Evolutionary conservation across 768 basidiomycete genomes (phyloP).

Genomic region (Leucosporidium yakuticum): DNA sequence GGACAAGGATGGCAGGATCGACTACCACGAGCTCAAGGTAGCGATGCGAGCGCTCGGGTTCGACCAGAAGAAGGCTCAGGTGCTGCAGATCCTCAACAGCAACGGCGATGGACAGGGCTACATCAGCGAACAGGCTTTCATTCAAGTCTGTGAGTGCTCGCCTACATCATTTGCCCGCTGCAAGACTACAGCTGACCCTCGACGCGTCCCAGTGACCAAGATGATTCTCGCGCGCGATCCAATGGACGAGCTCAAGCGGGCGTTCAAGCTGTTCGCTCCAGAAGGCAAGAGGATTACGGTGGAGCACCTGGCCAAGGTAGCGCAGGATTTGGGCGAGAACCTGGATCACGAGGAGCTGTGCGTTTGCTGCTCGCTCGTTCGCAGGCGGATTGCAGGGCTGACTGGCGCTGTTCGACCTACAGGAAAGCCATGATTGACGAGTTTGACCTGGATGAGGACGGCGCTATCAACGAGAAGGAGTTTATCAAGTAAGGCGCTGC

Average conservation of each 20-base stretch:
- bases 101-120: background rate
- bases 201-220: slow-evolving; percentile 67
- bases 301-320: slow-evolving; percentile 82
- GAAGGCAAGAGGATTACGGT: slow-evolving; percentile 90
- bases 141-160: background rate
- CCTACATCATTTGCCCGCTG: too few species aligned
- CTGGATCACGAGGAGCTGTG: slow-evolving; percentile 95
- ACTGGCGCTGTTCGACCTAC: slow-evolving; percentile 3
- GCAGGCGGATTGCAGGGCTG: background rate
- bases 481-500: slow-evolving; percentile 49
- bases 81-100: slow-evolving; percentile 70
- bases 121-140: background rate
- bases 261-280: slow-evolving; percentile 94
- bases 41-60: slow-evolving; percentile 97
- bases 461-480: slow-evolving; percentile 93
- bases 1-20: slow-evolving; percentile 90
- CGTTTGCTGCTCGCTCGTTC: slow-evolving; percentile 43
- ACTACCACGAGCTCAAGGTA: slow-evolving; percentile 98
- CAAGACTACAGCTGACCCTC: too few species aligned
- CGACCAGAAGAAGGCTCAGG: slow-evolving; percentile 97
- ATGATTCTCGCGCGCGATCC: slow-evolving; percentile 90
- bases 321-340: slow-evolving; percentile 91
- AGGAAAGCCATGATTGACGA: slow-evolving; percentile 99
- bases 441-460: slow-evolving; percentile 97
- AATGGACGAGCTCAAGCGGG: slow-evolving; percentile 89